A percentile compares a stretch with the other conserved stretches of the same genome.
Evolutionary conservation across 2,329 filamentous ascomycete genomes (phyloP).

Genomic region (Capronia coronata): DNA sequence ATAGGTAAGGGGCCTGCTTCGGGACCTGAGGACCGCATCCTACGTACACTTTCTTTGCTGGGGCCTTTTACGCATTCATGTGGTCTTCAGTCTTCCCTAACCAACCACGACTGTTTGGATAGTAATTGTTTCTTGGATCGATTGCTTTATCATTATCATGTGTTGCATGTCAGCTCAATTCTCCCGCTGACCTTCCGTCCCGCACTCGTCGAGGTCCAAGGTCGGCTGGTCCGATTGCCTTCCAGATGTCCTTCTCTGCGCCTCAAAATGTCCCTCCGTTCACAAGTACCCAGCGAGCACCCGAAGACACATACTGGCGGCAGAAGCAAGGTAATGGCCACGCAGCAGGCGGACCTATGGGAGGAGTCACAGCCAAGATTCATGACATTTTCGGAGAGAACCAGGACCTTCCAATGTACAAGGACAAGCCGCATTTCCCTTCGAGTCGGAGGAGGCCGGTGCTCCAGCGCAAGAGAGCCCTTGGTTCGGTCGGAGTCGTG

Average conservation of each 20-base stretch:
- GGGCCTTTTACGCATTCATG: too few relatives aligned
- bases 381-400: conserved; percentile 58
- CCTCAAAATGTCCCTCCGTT: conserved; percentile 67
- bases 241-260: conserved; percentile 51
- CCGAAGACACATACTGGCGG: conserved; percentile 63
- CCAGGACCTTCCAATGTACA: conserved; percentile 83
- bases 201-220: not conserved
- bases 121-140: not conserved
- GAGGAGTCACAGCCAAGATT: conserved; percentile 55
- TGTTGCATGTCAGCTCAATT: not conserved
- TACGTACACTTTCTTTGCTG: too few relatives aligned
- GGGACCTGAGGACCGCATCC: too few relatives aligned
- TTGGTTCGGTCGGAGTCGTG: conserved; percentile 51
- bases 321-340: conserved; percentile 42
- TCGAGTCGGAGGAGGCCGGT: conserved; percentile 51
- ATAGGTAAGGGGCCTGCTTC: too few relatives aligned
- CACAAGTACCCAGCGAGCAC: conserved; percentile 55
- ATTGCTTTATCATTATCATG: not conserved
- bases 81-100: too few relatives aligned
- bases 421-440: conserved; percentile 85
- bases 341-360: conserved; percentile 32
- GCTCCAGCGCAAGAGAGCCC: conserved; percentile 59
- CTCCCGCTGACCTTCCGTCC: not conserved
- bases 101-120: too few relatives aligned
- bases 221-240: conserved; percentile 10